Evolutionary conservation across 1,139 yeast genomes (phyloP).

Genomic region (Geotrichum bryndzae): DNA sequence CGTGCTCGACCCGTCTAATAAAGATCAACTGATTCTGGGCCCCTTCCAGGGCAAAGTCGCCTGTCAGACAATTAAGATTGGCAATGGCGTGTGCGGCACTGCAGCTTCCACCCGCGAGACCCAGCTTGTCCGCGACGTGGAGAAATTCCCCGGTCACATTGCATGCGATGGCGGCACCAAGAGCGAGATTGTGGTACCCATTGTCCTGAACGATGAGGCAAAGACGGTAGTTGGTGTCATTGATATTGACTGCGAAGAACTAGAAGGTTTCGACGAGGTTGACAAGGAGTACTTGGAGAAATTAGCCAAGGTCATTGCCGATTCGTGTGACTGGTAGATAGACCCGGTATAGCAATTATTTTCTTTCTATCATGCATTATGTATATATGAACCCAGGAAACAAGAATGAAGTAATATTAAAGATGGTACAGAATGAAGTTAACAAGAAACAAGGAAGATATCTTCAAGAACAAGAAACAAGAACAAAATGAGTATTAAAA

Average conservation of each 20-base stretch:
- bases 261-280: conserved; percentile 56
- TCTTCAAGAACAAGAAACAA: not conserved
- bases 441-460: not conserved
- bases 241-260: conserved; percentile 72
- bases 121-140: conserved; percentile 72
- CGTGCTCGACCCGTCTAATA: conserved; percentile 39
- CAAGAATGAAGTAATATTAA: not conserved
- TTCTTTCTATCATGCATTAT: not conserved
- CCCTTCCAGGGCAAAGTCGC: conserved; percentile 98
- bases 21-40: conserved; percentile 57
- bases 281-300: conserved; percentile 59
- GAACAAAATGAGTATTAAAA: not conserved
- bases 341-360: no score
- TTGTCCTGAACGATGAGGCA: conserved; percentile 38
- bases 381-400: not conserved
- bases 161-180: conserved; percentile 95
- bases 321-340: conserved; percentile 41
- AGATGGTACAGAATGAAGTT: not conserved
- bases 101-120: conserved; percentile 58
- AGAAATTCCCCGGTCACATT: conserved; percentile 81
- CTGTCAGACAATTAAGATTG: conserved; percentile 72
- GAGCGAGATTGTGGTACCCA: conserved; percentile 90
- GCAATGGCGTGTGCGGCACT: conserved; percentile 86
- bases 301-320: conserved; percentile 48
- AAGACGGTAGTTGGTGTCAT: conserved; percentile 62